Percentiles rank a stretch among this genome's conserved stretches.
These are phyloP conservation scores for Bothriochloa decipiens DNA, from an alignment of 176 grass and related monocot genomes.

Conservation along the genomic window DNA sequence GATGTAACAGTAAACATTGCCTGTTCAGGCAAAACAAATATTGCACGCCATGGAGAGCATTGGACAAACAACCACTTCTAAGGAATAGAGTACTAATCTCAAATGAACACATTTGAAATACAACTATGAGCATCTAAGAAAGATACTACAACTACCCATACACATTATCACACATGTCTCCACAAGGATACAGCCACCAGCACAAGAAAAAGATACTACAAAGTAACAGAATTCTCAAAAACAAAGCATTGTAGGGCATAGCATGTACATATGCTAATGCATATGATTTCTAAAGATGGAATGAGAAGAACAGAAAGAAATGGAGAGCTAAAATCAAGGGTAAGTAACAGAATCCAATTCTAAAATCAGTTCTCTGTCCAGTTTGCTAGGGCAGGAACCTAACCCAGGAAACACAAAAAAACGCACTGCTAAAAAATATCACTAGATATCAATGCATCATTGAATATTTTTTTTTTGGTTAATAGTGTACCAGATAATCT, in stretches of 20 bases:
- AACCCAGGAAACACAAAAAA: background rate
- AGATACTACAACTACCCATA: background rate
- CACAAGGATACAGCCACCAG: constrained; percentile 13
- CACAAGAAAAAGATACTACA: constrained; percentile 5
- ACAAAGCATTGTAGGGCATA: background rate
- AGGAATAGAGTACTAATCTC: constrained; percentile 4
- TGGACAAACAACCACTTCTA: background rate
- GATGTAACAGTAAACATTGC: background rate
- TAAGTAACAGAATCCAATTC: background rate
- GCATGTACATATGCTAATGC: background rate
- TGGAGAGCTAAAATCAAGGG: background rate
- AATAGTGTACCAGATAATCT: background rate
- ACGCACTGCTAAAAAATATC: background rate
- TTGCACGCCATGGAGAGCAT: background rate
- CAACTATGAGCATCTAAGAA: background rate
- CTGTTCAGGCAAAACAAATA: constrained; percentile 3
- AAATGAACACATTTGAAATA: background rate
- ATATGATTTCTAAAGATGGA: background rate
- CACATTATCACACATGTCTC: background rate
- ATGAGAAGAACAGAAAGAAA: background rate
- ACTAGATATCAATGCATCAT: background rate
- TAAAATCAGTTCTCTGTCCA: background rate
- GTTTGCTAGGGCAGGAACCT: background rate
- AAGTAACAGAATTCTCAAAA: background rate
- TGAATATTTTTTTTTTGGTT: constrained; percentile 1